A percentile compares a stretch with the other conserved stretches of the same genome.
phyloP scores from a whole-genome alignment of 305 asterid species.

The Andrographis paniculata region DNA sequence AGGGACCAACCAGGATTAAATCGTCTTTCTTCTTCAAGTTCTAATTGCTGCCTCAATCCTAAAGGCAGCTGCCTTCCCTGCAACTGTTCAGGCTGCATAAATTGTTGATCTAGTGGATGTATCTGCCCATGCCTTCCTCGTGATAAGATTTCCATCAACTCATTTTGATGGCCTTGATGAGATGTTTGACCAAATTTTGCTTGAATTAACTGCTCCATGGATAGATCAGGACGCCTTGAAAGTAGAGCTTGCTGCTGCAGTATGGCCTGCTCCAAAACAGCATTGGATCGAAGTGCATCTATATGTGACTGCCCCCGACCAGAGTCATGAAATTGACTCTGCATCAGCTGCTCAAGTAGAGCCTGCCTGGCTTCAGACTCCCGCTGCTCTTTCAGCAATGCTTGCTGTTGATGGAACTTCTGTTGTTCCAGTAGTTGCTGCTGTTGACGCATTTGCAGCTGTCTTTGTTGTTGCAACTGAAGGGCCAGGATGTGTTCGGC shows the following conservation, averaged over 20 bases:
- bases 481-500: constrained; percentile 63
- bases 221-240: constrained; percentile 62
- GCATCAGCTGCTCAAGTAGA: constrained; percentile 76
- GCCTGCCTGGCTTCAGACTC: constrained; percentile 71
- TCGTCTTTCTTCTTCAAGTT: constrained; percentile 84
- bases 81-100: constrained; percentile 69
- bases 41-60: constrained; percentile 75
- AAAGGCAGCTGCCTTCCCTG: constrained; percentile 76
- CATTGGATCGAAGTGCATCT: constrained; percentile 63
- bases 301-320: constrained; percentile 56
- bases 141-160: constrained; percentile 61
- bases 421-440: constrained; percentile 60
- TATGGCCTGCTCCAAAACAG: constrained; percentile 64
- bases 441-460: constrained; percentile 59
- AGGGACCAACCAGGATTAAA: constrained; percentile 56
- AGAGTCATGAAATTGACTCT: constrained; percentile 67
- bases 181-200: constrained; percentile 72
- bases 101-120: constrained; percentile 70
- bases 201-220: constrained; percentile 86
- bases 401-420: constrained; percentile 68
- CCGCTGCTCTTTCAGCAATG: constrained; percentile 64
- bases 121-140: constrained; percentile 75
- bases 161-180: constrained; percentile 60
- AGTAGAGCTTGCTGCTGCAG: constrained; percentile 71
- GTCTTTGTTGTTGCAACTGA: constrained; percentile 78